These are phyloP conservation scores for Mytilinidion resinicola DNA, from an alignment of 495 filamentous ascomycete genomes.

Conservation along the genomic window DNA sequence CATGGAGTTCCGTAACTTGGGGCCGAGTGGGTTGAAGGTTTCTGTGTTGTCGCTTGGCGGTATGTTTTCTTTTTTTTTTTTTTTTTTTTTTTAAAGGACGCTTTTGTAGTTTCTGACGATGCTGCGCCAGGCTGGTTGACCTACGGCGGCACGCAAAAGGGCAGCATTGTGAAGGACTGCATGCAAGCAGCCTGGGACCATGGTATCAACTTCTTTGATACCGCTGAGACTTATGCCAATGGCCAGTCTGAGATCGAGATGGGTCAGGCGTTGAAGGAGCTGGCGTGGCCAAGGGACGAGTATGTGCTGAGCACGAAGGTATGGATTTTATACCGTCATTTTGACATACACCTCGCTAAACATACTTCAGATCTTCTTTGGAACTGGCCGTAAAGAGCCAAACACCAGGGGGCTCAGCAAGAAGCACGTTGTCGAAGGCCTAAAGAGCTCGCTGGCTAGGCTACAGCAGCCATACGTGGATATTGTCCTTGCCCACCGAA, in stretches of 20 bases:
- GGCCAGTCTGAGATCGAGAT: constrained; percentile 53
- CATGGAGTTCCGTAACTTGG: constrained; percentile 37
- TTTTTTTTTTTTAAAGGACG: constrained; percentile 23
- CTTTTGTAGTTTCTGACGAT: no score
- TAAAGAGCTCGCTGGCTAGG: constrained; percentile 42
- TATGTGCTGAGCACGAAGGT: constrained; percentile 41
- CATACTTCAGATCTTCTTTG: constrained; percentile 36
- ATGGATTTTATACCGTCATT: background rate
- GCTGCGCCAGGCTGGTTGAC: constrained; percentile 26
- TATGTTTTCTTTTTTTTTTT: constrained; percentile 29
- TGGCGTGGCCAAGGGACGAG: constrained; percentile 43
- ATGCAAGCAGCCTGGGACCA: constrained; percentile 48
- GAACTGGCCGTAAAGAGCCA: constrained; percentile 44
- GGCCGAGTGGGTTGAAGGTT: constrained; percentile 40
- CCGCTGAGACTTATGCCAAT: constrained; percentile 48
- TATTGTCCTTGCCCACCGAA: constrained; percentile 44
- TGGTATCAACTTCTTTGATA: constrained; percentile 52
- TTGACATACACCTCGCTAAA: background rate
- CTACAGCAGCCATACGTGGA: constrained; percentile 45
- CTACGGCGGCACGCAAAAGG: constrained; percentile 38
- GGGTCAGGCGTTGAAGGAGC: constrained; percentile 52
- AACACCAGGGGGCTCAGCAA: constrained; percentile 43
- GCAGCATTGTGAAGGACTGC: constrained; percentile 40
- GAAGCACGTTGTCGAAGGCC: constrained; percentile 46
- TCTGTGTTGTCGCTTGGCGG: constrained; percentile 37